These are phyloP conservation scores for Podila clonocystis DNA, from an alignment of 192 early-diverging fungal genomes.

Conservation along the genomic window DNA sequence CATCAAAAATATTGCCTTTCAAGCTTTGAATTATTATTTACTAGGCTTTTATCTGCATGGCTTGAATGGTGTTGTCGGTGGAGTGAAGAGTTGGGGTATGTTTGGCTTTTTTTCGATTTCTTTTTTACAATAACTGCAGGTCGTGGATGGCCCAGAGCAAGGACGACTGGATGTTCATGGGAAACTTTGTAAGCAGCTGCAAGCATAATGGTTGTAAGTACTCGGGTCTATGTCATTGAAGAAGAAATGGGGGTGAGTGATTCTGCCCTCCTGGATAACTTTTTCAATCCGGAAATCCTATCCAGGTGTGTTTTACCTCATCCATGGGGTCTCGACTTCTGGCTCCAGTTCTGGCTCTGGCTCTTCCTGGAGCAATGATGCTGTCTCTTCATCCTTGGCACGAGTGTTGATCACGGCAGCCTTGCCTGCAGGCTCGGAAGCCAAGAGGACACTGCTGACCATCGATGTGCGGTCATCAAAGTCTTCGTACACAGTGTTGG, in stretches of 20 bases:
- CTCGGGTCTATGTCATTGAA: conserved; percentile 17
- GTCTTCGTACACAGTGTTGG: conserved; percentile 23
- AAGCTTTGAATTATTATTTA: no score
- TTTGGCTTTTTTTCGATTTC: neutral
- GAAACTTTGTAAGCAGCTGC: conserved; percentile 47
- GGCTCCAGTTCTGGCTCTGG: conserved; percentile 19
- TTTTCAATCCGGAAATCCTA: neutral
- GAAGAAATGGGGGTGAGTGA: no score
- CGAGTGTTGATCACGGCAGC: conserved; percentile 10
- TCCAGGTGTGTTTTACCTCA: conserved; percentile 12
- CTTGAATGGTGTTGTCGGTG: neutral
- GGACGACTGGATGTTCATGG: conserved; percentile 48
- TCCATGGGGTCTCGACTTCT: conserved; percentile 41
- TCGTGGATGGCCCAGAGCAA: conserved; percentile 51
- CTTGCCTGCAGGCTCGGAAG: conserved; percentile 28
- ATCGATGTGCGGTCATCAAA: conserved; percentile 37
- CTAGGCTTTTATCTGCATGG: no score
- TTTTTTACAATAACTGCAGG: conserved; percentile 31
- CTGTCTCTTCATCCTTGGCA: conserved; percentile 17
- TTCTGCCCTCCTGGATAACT: no score
- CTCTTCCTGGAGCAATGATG: conserved; percentile 18
- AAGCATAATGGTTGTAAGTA: conserved; percentile 44
- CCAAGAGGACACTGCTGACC: conserved; percentile 43
- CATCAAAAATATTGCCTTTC: neutral
- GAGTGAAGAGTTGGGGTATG: conserved; percentile 5